Evolutionary conservation across 2,329 filamentous ascomycete genomes (phyloP), one percentile per base, ranked within the genome.

Genomic region (Ambrosiella xylebori): DNA sequence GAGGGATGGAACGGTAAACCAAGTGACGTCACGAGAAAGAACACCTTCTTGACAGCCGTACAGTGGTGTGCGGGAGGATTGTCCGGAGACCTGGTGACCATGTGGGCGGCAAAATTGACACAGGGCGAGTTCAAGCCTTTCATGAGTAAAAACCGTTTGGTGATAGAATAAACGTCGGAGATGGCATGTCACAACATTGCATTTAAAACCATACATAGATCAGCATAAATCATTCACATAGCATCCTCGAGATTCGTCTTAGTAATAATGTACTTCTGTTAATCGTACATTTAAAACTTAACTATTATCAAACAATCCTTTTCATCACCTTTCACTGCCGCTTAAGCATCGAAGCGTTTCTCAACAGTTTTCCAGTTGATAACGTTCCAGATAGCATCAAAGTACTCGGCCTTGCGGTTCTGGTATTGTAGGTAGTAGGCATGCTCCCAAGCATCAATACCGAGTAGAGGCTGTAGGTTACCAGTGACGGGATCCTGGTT

Each of bases 391-490:
- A 95, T 85, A 60, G 88, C 88, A 66, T 80, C 80, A 73, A 95
- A 95, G 78, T 95, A 95, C 75, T 95, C 89, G 59, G 85, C 89
- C 82, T 95, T 95, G 72, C 88, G 84, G 78, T 95, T 95, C 81
- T 95, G 80, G 75, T 95, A 95, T 76, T 95, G 88, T 62, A 95
- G 78, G 74, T 95, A 94, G 77, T 94, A 95, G 56, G 89, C 89
- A 73, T 95, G 89, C 77, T 95, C 89, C 89, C 89, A 95, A 57
- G 89, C 90, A 74, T 96, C 90, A 66, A 96, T 85, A 59, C 90
- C 90, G 52, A 96, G 74, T 54, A 96, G 76, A 41, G 90, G 90
- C 66, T 82, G 78, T 69, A 85, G 88, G 69, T 85, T 85, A 54
- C 89, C 89, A 12, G 88, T 79, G 37, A 96, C 86, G 35, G 90